A percentile compares a stretch with the other conserved stretches of the same genome.
phyloP scores from a whole-genome alignment of 176 grass and related monocot genomes.

The Oryza meyeriana region DNA sequence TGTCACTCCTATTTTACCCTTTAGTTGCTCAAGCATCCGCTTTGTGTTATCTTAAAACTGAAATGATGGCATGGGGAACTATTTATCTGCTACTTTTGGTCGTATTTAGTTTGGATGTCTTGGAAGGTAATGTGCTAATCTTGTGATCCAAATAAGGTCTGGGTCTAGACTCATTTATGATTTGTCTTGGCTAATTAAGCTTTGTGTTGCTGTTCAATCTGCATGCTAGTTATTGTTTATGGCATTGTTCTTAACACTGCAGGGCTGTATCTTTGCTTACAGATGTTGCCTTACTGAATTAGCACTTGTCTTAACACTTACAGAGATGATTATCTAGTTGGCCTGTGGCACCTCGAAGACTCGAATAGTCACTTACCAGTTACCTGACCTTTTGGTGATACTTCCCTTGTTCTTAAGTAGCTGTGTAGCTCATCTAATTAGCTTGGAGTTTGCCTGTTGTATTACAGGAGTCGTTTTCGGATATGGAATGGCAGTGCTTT shows the following conservation, averaged over 20 bases:
- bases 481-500: not conserved
- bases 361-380: not conserved
- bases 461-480: not conserved
- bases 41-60: conserved; percentile 17
- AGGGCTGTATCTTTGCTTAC: not conserved
- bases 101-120: conserved; percentile 17
- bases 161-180: not conserved
- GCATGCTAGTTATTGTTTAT: not conserved
- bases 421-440: not conserved
- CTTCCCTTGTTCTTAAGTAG: not conserved
- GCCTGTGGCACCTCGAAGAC: not conserved
- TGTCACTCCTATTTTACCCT: not conserved
- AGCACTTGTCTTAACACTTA: not conserved
- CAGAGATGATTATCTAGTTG: not conserved
- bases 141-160: conserved; percentile 31
- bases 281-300: not conserved
- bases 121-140: conserved; percentile 17
- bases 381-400: not conserved
- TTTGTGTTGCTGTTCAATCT: not conserved
- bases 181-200: not conserved
- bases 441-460: not conserved
- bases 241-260: not conserved
- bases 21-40: not conserved
- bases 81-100: conserved; percentile 25
- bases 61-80: conserved; percentile 14